Evolutionary conservation across 2,329 filamentous ascomycete genomes (phyloP).

Genomic region (Fusarium sp.): DNA sequence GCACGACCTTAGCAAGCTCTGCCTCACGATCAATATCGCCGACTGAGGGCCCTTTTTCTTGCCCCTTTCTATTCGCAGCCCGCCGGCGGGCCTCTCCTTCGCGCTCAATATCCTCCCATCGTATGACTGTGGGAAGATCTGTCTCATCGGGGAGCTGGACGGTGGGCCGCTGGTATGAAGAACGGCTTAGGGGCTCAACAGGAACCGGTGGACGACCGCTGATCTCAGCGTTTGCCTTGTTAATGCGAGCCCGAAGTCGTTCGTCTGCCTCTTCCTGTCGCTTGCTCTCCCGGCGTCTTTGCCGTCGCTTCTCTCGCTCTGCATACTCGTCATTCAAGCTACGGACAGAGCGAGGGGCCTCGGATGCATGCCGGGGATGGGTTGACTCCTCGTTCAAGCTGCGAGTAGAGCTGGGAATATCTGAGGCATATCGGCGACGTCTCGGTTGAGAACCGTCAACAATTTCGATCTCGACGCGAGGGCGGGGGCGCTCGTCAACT

Average conservation of each 20-base stretch:
- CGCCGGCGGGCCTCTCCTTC: not conserved
- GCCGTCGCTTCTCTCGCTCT: conserved; percentile 37
- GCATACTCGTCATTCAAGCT: conserved; percentile 44
- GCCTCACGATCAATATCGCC: not conserved
- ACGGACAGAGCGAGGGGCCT: not conserved
- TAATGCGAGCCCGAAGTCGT: conserved; percentile 51
- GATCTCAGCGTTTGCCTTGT: conserved; percentile 57
- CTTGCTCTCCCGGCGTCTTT: conserved; percentile 6
- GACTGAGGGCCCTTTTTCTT: not conserved
- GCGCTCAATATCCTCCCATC: no score
- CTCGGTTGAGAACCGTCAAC: conserved; percentile 46
- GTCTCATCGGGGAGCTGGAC: not conserved
- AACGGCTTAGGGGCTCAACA: conserved; percentile 33
- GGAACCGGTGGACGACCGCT: not conserved
- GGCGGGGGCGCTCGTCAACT: conserved; percentile 53
- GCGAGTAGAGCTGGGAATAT: conserved; percentile 49
- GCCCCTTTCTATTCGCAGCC: no score
- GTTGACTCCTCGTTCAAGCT: not conserved
- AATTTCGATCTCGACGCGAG: conserved; percentile 50
- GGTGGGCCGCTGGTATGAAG: conserved; percentile 24
- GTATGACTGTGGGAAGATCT: not conserved
- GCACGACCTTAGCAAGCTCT: not conserved
- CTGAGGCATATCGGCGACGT: conserved; percentile 52
- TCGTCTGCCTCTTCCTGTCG: conserved; percentile 44
- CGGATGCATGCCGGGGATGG: not conserved